Evolutionary conservation across 2,329 filamentous ascomycete genomes (phyloP).

Genomic region (Decorospora gaudefroyi): DNA sequence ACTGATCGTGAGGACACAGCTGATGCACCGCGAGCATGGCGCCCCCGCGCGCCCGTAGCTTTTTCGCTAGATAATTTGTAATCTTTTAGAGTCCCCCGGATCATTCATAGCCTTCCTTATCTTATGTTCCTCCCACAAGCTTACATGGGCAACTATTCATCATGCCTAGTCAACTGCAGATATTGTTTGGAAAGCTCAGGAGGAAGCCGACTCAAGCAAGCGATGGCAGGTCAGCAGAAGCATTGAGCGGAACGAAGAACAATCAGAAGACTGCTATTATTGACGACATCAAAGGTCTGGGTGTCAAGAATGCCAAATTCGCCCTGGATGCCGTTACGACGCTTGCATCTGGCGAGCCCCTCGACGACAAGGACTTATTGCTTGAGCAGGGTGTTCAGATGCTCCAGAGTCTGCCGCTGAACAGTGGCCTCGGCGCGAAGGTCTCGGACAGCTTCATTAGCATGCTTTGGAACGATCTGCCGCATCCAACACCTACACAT

Average conservation of each 20-base stretch:
- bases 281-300: constrained; percentile 63
- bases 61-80: constrained; percentile 3
- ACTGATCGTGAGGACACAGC: constrained; percentile 6
- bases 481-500: constrained; percentile 55
- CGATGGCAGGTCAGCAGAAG: constrained; percentile 52
- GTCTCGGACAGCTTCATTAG: constrained; percentile 58
- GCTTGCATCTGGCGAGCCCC: constrained; percentile 66
- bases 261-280: constrained; percentile 33
- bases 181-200: constrained; percentile 53
- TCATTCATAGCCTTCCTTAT: constrained; percentile 1
- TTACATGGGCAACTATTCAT: constrained; percentile 10
- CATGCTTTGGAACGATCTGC: constrained; percentile 60
- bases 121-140: constrained; percentile 1
- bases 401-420: constrained; percentile 56
- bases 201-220: constrained; percentile 54
- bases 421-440: constrained; percentile 56
- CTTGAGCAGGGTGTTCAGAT: constrained; percentile 58
- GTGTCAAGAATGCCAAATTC: constrained; percentile 51
- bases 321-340: constrained; percentile 63
- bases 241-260: constrained; percentile 26
- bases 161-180: constrained; percentile 48
- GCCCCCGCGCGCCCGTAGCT: constrained; percentile 8
- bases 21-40: constrained; percentile 13
- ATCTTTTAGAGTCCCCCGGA: constrained; percentile 1
- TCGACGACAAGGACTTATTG: constrained; percentile 62